A percentile compares a stretch with the other conserved stretches of the same genome.
Evolutionary conservation across 345 rosid species (phyloP).

Genomic region (Kandelia obovata): DNA sequence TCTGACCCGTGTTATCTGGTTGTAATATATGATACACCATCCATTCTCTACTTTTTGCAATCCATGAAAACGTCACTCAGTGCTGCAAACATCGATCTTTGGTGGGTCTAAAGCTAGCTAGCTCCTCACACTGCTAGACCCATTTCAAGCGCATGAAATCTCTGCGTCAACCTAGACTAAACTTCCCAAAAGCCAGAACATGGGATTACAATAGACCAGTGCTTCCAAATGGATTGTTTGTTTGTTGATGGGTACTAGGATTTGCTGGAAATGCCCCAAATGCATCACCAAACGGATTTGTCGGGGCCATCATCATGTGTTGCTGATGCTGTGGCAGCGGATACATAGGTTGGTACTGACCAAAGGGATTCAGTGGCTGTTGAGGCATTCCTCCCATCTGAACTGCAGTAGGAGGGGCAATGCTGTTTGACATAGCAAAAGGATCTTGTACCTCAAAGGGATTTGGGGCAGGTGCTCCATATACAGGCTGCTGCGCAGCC

Average conservation of each 20-base stretch:
- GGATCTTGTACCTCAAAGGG: constrained; percentile 89
- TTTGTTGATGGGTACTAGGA: constrained; percentile 39
- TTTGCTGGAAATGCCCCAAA: constrained; percentile 41
- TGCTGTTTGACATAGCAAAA: constrained; percentile 47
- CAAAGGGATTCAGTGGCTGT: constrained; percentile 69
- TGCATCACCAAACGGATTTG: constrained; percentile 80
- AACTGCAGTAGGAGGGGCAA: constrained; percentile 46
- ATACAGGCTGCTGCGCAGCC: constrained; percentile 75
- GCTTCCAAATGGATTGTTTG: constrained; percentile 74
- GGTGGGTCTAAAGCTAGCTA: neutral
- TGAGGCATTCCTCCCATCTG: constrained; percentile 56
- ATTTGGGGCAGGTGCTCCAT: constrained; percentile 80
- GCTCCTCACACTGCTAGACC: constrained; percentile 10
- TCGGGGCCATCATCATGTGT: constrained; percentile 38
- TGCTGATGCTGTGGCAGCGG: constrained; percentile 47
- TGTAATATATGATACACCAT: constrained; percentile 25
- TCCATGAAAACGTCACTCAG: constrained; percentile 16
- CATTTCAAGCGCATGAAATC: constrained; percentile 18
- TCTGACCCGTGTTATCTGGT: constrained; percentile 9
- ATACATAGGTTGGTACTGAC: constrained; percentile 50
- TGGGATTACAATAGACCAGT: constrained; percentile 57
- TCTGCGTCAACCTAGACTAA: constrained; percentile 14
- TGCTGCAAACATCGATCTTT: constrained; percentile 24
- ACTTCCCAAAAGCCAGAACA: constrained; percentile 7
- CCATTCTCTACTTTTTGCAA: constrained; percentile 30